Evolutionary conservation across 1,284 basidiomycete genomes (phyloP).

Genomic region (Sphagnurus paluster): DNA sequence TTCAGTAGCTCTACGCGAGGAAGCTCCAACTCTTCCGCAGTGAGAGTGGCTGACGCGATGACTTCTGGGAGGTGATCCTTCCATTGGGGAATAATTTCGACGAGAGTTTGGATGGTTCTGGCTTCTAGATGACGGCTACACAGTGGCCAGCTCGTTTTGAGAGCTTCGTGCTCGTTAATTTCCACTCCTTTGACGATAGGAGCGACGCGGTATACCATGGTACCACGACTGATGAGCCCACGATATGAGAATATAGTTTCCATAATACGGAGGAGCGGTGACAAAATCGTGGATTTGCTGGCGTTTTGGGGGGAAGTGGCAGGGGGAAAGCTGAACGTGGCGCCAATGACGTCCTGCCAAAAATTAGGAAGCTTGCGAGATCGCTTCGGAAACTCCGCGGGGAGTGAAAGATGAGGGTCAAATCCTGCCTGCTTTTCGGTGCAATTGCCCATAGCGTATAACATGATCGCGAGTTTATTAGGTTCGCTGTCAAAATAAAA

Average conservation of each 20-base stretch:
- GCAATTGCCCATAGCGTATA: slow-evolving; percentile 6
- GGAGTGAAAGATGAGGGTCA: slow-evolving; percentile 1
- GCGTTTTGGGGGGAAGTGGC: not conserved
- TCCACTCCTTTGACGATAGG: too few relatives aligned
- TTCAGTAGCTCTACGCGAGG: slow-evolving; percentile 12
- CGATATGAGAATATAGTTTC: slow-evolving; percentile 3
- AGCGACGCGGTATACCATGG: slow-evolving; percentile 12
- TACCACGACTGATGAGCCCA: slow-evolving; percentile 14
- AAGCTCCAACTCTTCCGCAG: slow-evolving; percentile 3
- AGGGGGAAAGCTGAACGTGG: not conserved
- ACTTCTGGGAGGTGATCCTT: slow-evolving; percentile 10
- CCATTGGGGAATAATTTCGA: slow-evolving; percentile 2
- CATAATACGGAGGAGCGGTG: slow-evolving; percentile 3
- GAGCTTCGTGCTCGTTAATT: not conserved
- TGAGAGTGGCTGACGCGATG: slow-evolving; percentile 2
- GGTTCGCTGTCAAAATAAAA: slow-evolving; percentile 3
- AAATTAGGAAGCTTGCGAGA: not conserved
- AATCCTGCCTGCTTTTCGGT: slow-evolving; percentile 9
- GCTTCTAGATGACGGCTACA: slow-evolving; percentile 1
- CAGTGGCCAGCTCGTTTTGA: slow-evolving; percentile 9
- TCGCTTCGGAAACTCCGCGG: not conserved
- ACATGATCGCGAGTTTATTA: not conserved
- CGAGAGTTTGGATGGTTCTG: not conserved
- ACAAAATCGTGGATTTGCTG: too few relatives aligned
- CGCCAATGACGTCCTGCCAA: slow-evolving; percentile 6